These are phyloP conservation scores for Smallanthus sonchifolius DNA, from an alignment of 129 eudicot genomes.

Conservation along the genomic window DNA sequence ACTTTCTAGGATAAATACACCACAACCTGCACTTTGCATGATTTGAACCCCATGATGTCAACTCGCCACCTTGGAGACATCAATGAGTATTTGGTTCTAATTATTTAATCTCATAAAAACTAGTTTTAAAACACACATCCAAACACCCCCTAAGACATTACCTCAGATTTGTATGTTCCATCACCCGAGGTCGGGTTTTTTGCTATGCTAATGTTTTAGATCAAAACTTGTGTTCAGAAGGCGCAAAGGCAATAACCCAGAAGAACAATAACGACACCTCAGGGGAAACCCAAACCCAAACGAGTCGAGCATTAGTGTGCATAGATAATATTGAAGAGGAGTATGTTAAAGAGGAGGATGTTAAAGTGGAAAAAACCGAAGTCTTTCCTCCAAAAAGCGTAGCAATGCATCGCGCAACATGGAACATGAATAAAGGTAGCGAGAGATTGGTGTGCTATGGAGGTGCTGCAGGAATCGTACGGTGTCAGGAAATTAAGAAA, in stretches of 20 bases:
- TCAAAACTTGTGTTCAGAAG: slow-evolving; percentile 23
- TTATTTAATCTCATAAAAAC: not conserved
- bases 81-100: not conserved
- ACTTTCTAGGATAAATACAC: no score
- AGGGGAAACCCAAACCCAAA: slow-evolving; percentile 19
- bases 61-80: not conserved
- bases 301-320: slow-evolving; percentile 29
- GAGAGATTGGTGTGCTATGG: slow-evolving; percentile 89
- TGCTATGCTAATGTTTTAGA: slow-evolving; percentile 37
- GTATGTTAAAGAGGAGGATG: not conserved
- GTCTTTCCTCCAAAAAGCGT: slow-evolving; percentile 58
- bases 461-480: slow-evolving; percentile 80
- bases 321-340: slow-evolving; percentile 21
- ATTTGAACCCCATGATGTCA: no score
- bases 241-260: not conserved
- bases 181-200: slow-evolving; percentile 3
- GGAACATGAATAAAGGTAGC: slow-evolving; percentile 89
- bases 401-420: slow-evolving; percentile 82
- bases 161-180: not conserved
- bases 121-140: not conserved
- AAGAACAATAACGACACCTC: slow-evolving; percentile 14
- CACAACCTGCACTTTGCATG: no score
- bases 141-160: not conserved
- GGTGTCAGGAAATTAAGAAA: slow-evolving; percentile 55
- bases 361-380: slow-evolving; percentile 24